phyloP scores from a whole-genome alignment of 2,329 filamentous ascomycete genomes.

The Phyllosticta citrichinensis region DNA sequence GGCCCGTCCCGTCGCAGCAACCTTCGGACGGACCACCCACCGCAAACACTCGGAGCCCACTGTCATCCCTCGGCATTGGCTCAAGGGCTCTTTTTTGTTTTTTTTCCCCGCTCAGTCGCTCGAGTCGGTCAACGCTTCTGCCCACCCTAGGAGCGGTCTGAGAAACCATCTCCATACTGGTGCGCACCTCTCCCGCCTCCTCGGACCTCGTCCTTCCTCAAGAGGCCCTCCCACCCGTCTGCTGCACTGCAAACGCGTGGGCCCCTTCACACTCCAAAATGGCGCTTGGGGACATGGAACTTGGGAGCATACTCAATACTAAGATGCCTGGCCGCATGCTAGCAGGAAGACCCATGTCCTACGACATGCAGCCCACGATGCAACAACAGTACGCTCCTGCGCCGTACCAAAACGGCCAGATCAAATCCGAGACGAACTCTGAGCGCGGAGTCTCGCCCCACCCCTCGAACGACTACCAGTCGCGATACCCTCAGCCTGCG shows the following conservation, averaged over 20 bases:
- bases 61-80: neutral
- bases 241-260: constrained; percentile 10
- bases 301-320: constrained; percentile 33
- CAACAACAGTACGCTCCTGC: constrained; percentile 37
- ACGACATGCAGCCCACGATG: constrained; percentile 33
- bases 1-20: constrained; percentile 7
- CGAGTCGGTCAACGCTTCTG: constrained; percentile 2
- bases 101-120: neutral
- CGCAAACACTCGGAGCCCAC: neutral
- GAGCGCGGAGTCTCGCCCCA: constrained; percentile 49
- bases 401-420: constrained; percentile 38
- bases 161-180: constrained; percentile 10
- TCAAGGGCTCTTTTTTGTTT: neutral
- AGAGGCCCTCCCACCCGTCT: constrained; percentile 4
- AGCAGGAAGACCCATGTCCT: constrained; percentile 22
- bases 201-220: constrained; percentile 10
- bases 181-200: constrained; percentile 11
- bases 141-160: constrained; percentile 9
- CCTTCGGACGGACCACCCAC: constrained; percentile 11
- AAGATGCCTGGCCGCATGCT: constrained; percentile 30
- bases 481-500: constrained; percentile 47
- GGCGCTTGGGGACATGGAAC: constrained; percentile 24
- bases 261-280: constrained; percentile 9
- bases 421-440: constrained; percentile 49
- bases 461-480: constrained; percentile 42